Evolutionary conservation across 495 filamentous ascomycete species (phyloP), one percentile per base, ranked within the genome.

Genomic region (Neurospora sp.): DNA sequence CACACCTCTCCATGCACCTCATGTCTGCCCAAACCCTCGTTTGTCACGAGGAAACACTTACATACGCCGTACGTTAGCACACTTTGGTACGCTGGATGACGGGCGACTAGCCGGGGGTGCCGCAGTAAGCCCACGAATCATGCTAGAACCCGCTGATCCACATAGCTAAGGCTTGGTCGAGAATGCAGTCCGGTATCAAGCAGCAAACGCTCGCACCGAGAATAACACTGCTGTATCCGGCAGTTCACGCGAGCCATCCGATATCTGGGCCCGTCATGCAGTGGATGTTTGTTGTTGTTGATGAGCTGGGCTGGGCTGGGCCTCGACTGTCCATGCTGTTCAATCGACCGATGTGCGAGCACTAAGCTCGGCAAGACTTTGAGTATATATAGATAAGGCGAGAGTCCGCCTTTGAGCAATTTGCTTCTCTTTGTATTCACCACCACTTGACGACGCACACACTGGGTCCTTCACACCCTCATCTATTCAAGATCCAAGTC

Each of bases 101-200:
- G 78, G 71, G 72, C 73, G 72, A 70, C 71, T 78, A 77, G 74
- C 70, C 72, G 71, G 72, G 42, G 42, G 48, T 75, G 70, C 48
- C 72, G 62, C 69, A 72, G 38, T 66, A 66, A 69, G 71, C 73
- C 74, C 71, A 74, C 80, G 75, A 80, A 79, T 78, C 80, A 81
- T 79, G 77, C 76, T 70, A 54, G 16, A 62, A 77, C 48, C 76
- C 77, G 75, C 73, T 74, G 76, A 72, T 76, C 76, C 74, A 76
- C 71, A 31, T 69, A 18, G 46, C 35, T 59, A 23, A 59, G 75
- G 73, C 48, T 73, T 72, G 70, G 46, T 72, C 48, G 70, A 78
- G 72, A 77, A 62, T 38, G 71, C 73, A 70, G 12, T 62, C 54
- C 27, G 54, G 54, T 62, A 62, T 62, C 54, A 62, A 62, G 23